Base-by-base conservation (phyloP, 345 rosid genomes). In the Syzygium aromaticum region DNA sequence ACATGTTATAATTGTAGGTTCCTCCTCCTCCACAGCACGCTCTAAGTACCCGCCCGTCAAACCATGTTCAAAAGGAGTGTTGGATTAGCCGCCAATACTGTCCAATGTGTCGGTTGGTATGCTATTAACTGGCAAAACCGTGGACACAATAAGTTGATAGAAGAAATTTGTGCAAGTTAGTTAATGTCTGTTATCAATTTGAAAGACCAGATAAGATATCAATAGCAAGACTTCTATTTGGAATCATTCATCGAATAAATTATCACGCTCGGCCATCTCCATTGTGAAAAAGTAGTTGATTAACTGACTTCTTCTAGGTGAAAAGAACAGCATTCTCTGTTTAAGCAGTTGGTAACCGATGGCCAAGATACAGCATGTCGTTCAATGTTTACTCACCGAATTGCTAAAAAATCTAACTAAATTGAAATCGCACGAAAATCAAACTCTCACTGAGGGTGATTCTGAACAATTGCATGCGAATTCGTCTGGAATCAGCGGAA, bases 21-120 rank as follows among this genome's bases (percentile, higher is more conserved):
- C 94, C 94, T 87, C 92, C 93, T 1, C 84, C 85, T 73, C 94
- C 93, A 57, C 94, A 93, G 43, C 95, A 93, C 85, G 94, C 92
- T 43, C 21, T 88, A 59, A 91, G 52, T 80, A 88, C 87, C 38
- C 51, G 46, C 7, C 22, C 85, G 13, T 77, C 87, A 85, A 89
- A 90, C 21, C 94, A 93, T 93, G 87, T 11, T 49, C 43, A 77
- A 22, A 78, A 77, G 23, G 49, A 83, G 30, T 49, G 27, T 54
- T 78, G 7, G 77, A 19, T 17, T 54, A 61, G 7, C 9, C 13
- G 17, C 33, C 33, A 13, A 61, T n/a, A n/a, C 8, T n/a, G 4
- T n/a, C 73, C 33, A 13, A 13, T 61, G 19, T 27, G 33, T 61
- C 12, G 17, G 33, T 13, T 6, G 33, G 73, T 59, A 61, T n/a